Evolutionary conservation across 176 grass and related monocot genomes (phyloP).

Genomic region (Oryza coarctata): DNA sequence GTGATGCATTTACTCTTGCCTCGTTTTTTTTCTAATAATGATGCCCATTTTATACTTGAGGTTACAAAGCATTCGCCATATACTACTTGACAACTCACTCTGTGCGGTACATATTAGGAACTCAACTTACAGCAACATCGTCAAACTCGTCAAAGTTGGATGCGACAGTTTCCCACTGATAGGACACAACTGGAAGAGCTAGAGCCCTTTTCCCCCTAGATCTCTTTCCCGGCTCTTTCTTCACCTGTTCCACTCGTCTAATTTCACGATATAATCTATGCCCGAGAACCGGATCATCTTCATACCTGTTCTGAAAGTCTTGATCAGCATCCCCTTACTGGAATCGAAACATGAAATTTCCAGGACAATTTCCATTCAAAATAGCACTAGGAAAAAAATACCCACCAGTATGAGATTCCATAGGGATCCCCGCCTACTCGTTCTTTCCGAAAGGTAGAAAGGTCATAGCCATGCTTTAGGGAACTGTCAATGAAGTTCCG

Average conservation of each 20-base stretch:
- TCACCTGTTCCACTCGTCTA: constrained; percentile 70
- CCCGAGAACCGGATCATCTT: constrained; percentile 93
- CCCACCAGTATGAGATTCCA: constrained; percentile 94
- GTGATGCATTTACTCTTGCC: background rate
- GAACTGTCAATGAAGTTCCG: constrained; percentile 90
- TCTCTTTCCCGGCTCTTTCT: constrained; percentile 71
- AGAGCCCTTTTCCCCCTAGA: constrained; percentile 62
- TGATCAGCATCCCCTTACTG: constrained; percentile 32
- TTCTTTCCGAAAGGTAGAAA: constrained; percentile 91
- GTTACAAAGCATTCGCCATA: background rate
- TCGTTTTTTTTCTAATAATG: background rate
- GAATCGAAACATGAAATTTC: background rate
- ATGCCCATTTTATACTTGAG: background rate
- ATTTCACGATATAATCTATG: constrained; percentile 96
- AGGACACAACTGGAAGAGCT: constrained; percentile 54
- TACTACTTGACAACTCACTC: background rate
- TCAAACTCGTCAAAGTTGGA: constrained; percentile 96
- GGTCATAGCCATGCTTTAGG: constrained; percentile 69
- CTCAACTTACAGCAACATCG: constrained; percentile 85
- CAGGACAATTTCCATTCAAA: background rate
- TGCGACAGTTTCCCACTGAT: constrained; percentile 95
- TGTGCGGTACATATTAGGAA: constrained; percentile 11
- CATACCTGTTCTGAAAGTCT: constrained; percentile 69
- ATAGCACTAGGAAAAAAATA: constrained; percentile 3
- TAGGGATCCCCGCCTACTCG: constrained; percentile 88